Percentiles rank a stretch among this genome's conserved stretches.
phyloP scores from a whole-genome alignment of 106 monocot genomes.

The Gastrodia elata region DNA sequence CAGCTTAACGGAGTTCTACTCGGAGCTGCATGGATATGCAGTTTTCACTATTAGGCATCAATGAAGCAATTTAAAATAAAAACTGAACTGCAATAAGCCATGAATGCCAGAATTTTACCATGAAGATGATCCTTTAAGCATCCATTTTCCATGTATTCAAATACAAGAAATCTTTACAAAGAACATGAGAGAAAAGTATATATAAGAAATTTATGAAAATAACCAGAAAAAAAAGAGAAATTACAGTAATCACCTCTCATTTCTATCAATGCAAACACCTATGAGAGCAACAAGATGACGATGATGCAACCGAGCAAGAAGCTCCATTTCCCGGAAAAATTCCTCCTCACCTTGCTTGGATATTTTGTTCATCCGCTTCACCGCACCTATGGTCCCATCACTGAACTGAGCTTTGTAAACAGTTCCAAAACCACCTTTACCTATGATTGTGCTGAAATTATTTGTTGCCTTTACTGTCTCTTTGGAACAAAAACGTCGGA shows the following conservation, averaged over 20 bases:
- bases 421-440: conserved; percentile 89
- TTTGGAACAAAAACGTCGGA: conserved; percentile 56
- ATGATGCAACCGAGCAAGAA: conserved; percentile 80
- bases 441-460: conserved; percentile 65
- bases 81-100: not conserved
- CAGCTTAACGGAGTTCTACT: conserved; percentile 51
- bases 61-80: not conserved
- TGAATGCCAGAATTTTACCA: conserved; percentile 26
- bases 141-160: conserved; percentile 97
- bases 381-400: conserved; percentile 62
- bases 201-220: conserved; percentile 1
- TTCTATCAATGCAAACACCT: conserved; percentile 66
- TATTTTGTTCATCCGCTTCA: conserved; percentile 79
- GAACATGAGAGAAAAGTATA: not conserved
- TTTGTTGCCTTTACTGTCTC: conserved; percentile 71
- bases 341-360: conserved; percentile 87
- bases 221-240: conserved; percentile 1
- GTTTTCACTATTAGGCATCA: not conserved
- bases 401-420: conserved; percentile 68
- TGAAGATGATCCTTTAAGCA: conserved; percentile 94
- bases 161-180: conserved; percentile 70
- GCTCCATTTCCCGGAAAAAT: conserved; percentile 79
- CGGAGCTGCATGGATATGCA: conserved; percentile 41
- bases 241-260: conserved; percentile 49
- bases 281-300: conserved; percentile 82